These are phyloP conservation scores for Lanmaoa pseudosensibilis DNA, from an alignment of 768 basidiomycete genomes.

Conservation along the genomic window DNA sequence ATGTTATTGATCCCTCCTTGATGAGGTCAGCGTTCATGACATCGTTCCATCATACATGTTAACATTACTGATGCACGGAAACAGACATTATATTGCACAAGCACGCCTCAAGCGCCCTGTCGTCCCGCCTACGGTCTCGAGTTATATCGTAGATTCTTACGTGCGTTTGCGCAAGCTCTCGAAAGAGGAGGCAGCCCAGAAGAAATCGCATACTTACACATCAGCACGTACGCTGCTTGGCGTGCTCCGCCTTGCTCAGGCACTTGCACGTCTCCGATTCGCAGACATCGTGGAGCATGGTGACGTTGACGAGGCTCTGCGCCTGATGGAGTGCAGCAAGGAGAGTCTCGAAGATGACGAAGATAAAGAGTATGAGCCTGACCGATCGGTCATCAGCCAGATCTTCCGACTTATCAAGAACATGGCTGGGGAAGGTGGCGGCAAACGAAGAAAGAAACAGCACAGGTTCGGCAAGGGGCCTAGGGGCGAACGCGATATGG, in stretches of 20 bases:
- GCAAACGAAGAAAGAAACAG: slow-evolving; percentile 41
- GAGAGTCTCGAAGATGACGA: slow-evolving; percentile 83
- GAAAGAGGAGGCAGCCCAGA: slow-evolving; percentile 85
- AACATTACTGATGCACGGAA: slow-evolving; percentile 4
- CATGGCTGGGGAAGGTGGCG: slow-evolving; percentile 57
- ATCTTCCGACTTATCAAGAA: slow-evolving; percentile 91
- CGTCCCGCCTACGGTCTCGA: slow-evolving; percentile 87
- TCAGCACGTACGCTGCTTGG: slow-evolving; percentile 95
- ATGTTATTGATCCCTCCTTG: slow-evolving; percentile 79
- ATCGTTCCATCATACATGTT: background rate
- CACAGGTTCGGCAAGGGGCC: slow-evolving; percentile 68
- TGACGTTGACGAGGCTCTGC: slow-evolving; percentile 95
- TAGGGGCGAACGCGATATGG: slow-evolving; percentile 68
- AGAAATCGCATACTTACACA: slow-evolving; percentile 91
- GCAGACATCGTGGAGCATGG: slow-evolving; percentile 74
- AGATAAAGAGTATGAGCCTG: slow-evolving; percentile 65
- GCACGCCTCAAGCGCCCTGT: slow-evolving; percentile 86
- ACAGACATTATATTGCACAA: slow-evolving; percentile 90
- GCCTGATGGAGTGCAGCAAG: slow-evolving; percentile 97
- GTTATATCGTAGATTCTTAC: slow-evolving; percentile 92
- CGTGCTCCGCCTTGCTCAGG: slow-evolving; percentile 91
- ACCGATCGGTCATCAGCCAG: slow-evolving; percentile 77
- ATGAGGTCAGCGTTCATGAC: slow-evolving; percentile 64
- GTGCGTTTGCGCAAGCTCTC: slow-evolving; percentile 92
- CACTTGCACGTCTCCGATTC: slow-evolving; percentile 88